A percentile compares a stretch with the other conserved stretches of the same genome.
Conservation (phyloP, 2,329 filamentous ascomycete genomes). For the Myriangium duriaei region DNA sequence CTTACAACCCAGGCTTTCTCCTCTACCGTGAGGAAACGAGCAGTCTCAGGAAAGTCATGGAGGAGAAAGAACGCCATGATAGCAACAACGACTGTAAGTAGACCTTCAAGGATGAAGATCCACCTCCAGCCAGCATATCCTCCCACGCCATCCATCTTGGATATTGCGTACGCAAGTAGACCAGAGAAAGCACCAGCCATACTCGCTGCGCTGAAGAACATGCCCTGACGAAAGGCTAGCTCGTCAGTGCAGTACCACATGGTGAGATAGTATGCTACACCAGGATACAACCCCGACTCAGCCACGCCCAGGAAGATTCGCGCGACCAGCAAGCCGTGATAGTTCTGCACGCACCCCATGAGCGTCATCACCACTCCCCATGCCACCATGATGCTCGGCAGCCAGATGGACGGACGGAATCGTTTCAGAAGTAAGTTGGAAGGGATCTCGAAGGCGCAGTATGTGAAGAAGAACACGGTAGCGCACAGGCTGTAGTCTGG, state of each 20-base stretch:
- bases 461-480: conserved; percentile 33
- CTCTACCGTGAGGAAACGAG: conserved; percentile 22
- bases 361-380: conserved; percentile 34
- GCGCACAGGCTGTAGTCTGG: conserved; percentile 46
- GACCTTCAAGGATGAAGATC: conserved; percentile 22
- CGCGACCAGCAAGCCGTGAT: conserved; percentile 34
- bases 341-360: conserved; percentile 36
- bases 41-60: conserved; percentile 22
- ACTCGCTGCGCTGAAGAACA: conserved; percentile 10
- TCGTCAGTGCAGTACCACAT: conserved; percentile 11
- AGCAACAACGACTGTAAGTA: conserved; percentile 21
- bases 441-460: conserved; percentile 36
- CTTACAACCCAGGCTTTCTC: conserved; percentile 18
- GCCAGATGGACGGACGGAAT: conserved; percentile 29
- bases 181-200: conserved; percentile 19
- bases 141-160: conserved; percentile 19
- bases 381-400: conserved; percentile 24
- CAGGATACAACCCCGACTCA: conserved; percentile 15
- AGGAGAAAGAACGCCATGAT: conserved; percentile 21
- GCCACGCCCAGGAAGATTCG: conserved; percentile 29
- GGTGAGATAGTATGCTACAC: conserved; percentile 8
- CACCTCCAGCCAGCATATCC: conserved; percentile 21
- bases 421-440: conserved; percentile 21
- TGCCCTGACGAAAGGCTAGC: conserved; percentile 11
- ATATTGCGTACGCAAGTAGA: conserved; percentile 18